phyloP scores from a whole-genome alignment of 768 basidiomycete species.

The Rhizopogon roseolus region DNA sequence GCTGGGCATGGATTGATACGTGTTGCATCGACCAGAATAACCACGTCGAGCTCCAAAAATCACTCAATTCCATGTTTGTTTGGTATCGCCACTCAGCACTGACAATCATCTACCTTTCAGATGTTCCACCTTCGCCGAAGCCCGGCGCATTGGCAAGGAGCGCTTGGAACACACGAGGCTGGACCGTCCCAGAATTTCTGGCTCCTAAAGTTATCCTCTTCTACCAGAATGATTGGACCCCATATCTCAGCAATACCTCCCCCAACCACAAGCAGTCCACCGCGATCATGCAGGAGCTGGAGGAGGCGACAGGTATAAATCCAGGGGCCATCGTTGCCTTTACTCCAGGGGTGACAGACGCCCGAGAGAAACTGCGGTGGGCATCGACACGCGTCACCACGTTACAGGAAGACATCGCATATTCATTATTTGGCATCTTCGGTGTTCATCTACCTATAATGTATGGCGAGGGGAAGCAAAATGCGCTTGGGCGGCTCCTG shows the following conservation, averaged over 20 bases:
- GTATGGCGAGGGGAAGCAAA: too few species aligned
- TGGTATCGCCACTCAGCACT: not conserved
- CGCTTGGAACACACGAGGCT: not conserved
- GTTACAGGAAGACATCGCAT: not conserved
- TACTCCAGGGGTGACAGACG: not conserved
- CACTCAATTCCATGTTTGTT: not conserved
- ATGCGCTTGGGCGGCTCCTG: slow-evolving; percentile 1
- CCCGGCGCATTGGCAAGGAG: not conserved
- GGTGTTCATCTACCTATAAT: not conserved
- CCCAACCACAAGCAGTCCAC: not conserved
- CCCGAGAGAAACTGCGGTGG: not conserved
- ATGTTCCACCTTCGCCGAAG: not conserved
- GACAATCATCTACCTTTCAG: not conserved
- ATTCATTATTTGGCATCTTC: not conserved
- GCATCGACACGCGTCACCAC: not conserved
- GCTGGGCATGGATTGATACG: slow-evolving; percentile 6
- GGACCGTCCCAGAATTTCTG: not conserved
- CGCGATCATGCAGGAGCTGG: not conserved
- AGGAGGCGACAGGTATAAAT: not conserved
- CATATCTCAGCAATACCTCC: not conserved
- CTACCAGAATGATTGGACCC: not conserved
- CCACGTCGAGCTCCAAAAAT: not conserved
- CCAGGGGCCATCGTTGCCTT: not conserved
- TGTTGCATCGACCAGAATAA: not conserved
- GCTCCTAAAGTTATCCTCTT: not conserved